Base-by-base conservation (phyloP, 495 filamentous ascomycete species). In the Annulohypoxylon moriforme region DNA sequence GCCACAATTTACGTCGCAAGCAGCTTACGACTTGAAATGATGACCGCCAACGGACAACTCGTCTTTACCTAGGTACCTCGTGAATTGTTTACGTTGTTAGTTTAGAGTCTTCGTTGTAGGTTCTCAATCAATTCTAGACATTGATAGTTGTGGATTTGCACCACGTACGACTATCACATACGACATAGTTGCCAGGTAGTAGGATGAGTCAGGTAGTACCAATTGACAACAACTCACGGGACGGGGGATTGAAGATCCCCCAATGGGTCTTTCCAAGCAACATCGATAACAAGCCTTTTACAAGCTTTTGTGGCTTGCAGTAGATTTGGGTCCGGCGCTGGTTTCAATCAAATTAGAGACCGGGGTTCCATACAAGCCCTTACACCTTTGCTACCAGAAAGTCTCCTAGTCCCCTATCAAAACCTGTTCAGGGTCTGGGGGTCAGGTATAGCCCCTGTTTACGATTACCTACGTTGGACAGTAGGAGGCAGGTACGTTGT, bases 281-380 rank as follows among this genome's bases (percentile, higher is more conserved):
- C 58, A 18, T 55, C 6, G 11, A 53, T n/a, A 31, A 25, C 46
- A 49, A 49, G 46, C 24, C 22, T 52, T 52, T 25, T n/a, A 20
- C 53, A 34, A 67, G 57, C 57, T 58, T 72, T 67, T 63, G 63
- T 63, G 52, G 69, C 69, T 49, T 63, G 58, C 50, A 72, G 60
- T 53, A n/a, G 27, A 5, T 18, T 18, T 44, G 64, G 63, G 31
- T 20, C 46, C 33, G 6, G 40, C 25, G 56, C 57, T 29, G 53
- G 55, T 64, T 42, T 59, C 64, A 72, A 60, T 64, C 18, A 60
- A 64, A 44, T 20, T 27, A 11, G 29, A 14, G 64, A 52, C 64
- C 44, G 49, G 64, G 44, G 59, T 67, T 33, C 50, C 50, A 36
- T 64, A 70, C 47, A 42, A 52, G 40, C 24, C 22, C 47, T 14